Evolutionary conservation across 306 rosid genomes (phyloP).

Genomic region (Rosa chinensis): DNA sequence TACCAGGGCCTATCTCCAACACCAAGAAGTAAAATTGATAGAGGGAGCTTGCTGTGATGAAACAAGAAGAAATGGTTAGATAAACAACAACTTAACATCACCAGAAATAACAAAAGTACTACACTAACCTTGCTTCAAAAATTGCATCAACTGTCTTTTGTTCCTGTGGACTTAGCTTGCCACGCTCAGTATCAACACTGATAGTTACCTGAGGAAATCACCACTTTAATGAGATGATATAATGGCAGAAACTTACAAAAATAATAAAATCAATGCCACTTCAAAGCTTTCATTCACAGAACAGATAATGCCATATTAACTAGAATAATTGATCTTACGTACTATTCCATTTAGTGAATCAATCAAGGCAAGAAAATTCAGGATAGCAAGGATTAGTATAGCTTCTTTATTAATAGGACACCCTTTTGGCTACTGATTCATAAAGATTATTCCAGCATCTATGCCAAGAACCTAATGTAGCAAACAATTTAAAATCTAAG

Average conservation of each 20-base stretch:
- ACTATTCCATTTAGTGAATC: neutral
- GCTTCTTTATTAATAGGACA: neutral
- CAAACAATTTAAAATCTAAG: neutral
- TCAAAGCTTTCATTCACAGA: neutral
- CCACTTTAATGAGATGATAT: neutral
- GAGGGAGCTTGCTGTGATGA: conserved; percentile 74
- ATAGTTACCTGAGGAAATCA: conserved; percentile 67
- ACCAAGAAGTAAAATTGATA: conserved; percentile 88
- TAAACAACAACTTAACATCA: neutral
- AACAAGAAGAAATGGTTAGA: conserved; percentile 14
- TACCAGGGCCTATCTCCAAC: conserved; percentile 99
- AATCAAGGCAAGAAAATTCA: neutral
- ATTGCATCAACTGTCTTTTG: conserved; percentile 85
- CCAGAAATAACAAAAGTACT: conserved; percentile 7
- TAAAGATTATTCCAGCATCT: neutral
- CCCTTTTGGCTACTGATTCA: neutral
- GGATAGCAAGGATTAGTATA: neutral
- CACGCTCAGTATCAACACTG: conserved; percentile 77
- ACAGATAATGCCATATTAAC: neutral
- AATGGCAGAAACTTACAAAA: neutral
- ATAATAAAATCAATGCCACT: neutral
- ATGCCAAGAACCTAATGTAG: neutral
- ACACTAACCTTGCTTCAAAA: conserved; percentile 84
- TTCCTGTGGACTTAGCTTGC: conserved; percentile 85
- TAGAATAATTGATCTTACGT: neutral